Evolutionary conservation across 2,329 filamentous ascomycete genomes (phyloP).

Genomic region (Ophiostoma tasmaniense): DNA sequence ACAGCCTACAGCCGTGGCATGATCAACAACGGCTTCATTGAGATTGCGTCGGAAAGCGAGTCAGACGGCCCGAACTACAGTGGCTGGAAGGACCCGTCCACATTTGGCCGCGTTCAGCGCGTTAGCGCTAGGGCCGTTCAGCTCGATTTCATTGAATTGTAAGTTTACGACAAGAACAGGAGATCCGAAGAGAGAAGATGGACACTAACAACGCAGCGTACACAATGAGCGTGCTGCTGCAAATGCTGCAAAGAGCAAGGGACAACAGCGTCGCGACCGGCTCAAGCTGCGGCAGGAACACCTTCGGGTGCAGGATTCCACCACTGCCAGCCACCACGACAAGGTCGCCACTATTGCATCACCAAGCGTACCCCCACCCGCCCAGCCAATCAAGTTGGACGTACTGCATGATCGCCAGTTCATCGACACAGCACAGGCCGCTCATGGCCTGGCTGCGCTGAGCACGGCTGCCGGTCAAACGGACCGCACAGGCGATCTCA

Average conservation of each 20-base stretch:
- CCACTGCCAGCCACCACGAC: neutral
- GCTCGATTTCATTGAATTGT: conserved; percentile 63
- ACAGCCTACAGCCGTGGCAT: conserved; percentile 54
- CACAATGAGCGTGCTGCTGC: neutral
- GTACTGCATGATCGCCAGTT: conserved; percentile 29
- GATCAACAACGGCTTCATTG: conserved; percentile 62
- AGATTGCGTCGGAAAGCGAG: conserved; percentile 54
- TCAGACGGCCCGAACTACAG: conserved; percentile 40
- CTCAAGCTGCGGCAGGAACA: conserved; percentile 13
- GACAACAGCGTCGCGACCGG: conserved; percentile 14
- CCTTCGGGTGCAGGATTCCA: neutral
- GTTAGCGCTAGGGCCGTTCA: conserved; percentile 57
- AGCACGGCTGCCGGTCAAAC: conserved; percentile 20
- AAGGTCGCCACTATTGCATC: neutral
- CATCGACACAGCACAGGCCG: conserved; percentile 58
- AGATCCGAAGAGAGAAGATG: neutral
- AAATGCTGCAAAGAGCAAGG: conserved; percentile 1
- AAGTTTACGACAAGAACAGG: conserved; percentile 26
- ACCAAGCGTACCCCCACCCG: neutral
- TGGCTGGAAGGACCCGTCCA: conserved; percentile 49
- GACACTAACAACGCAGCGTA: neutral
- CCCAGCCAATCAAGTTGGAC: conserved; percentile 17
- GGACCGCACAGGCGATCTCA: conserved; percentile 38
- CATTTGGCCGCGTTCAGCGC: conserved; percentile 57
- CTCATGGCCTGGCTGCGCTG: conserved; percentile 44